Evolutionary conservation across 441 rosid genomes (phyloP).

Genomic region (Codiaeum variegatum): DNA sequence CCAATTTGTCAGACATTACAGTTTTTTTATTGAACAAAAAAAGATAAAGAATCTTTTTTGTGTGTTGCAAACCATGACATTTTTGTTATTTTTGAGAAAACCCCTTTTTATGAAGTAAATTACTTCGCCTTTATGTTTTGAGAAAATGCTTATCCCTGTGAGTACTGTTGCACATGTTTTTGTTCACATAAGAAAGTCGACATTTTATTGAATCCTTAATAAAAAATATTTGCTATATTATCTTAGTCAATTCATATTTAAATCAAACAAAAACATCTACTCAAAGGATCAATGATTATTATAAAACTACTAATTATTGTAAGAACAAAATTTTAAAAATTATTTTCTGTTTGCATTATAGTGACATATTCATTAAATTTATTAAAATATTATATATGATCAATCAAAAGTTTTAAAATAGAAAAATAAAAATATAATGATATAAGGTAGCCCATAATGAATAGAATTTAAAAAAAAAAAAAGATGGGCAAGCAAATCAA

Average conservation of each 20-base stretch:
- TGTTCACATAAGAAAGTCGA: background rate
- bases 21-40: background rate
- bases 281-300: no score
- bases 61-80: slow-evolving; percentile 1
- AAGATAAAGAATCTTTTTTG: background rate
- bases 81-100: background rate
- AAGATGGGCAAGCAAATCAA: slow-evolving; percentile 27
- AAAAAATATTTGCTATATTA: no score
- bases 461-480: background rate
- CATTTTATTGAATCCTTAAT: background rate
- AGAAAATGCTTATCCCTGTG: no score
- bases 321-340: no score
- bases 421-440: background rate
- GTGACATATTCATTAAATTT: background rate
- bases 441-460: slow-evolving; percentile 5
- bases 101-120: no score
- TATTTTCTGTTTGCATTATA: background rate
- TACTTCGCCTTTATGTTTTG: no score
- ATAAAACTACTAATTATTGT: no score
- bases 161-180: background rate
- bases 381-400: no score
- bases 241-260: no score
- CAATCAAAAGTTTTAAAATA: background rate
- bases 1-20: background rate
- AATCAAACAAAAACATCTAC: no score